Base-by-base conservation (phyloP, 352 stramenopile species). In the Phytophthora lateralis region DNA sequence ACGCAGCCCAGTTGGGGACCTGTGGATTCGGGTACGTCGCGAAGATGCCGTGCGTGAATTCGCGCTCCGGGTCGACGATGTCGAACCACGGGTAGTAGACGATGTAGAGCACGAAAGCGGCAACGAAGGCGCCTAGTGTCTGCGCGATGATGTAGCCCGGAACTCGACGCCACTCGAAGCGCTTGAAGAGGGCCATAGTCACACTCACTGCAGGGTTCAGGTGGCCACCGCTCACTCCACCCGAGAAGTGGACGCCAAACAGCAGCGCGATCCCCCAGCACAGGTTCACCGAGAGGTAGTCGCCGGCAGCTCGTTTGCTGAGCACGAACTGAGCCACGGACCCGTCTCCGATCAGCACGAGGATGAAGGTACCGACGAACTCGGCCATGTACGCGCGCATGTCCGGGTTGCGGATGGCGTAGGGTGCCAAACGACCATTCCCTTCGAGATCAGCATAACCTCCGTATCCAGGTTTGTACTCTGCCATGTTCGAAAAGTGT, bases 211-310 rank as follows among this genome's bases (percentile, higher is more conserved):
- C 80, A 3, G 82, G 82, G 50, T 91, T 91, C 21, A 91, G 56
- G 63, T 91, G 82, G 10, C 80, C 80, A 18, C 82, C 82, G 29
- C 76, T 88, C 21, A 91, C 78, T 37, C 80, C 82, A 8, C 76
- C 82, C 14, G 82, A 89, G 11, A 76, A 72, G 63, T 89, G 88
- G 4, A 91, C 63, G 1, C 79, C 82, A 64, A 89, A 78, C 74
- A 89, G 87, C 32, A 91, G 60, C 37, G 78, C 82, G 43, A 91
- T 89, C 24, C 82, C 80, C 51, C 82, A 91, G 42, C 82, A 80
- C 21, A 91, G 39, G 17, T 80, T 84, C 55, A 91, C 88, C 30
- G 80, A 89, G 6, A 76, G 75, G 78, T 82, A 91, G 62, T 89
- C 78, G 11, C 82, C 82, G 4, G 82, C 82, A 15, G 60, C 65